These are phyloP conservation scores for Skeletonema menzelii DNA, from an alignment of 108 stramenopile genomes.

Conservation along the genomic window DNA sequence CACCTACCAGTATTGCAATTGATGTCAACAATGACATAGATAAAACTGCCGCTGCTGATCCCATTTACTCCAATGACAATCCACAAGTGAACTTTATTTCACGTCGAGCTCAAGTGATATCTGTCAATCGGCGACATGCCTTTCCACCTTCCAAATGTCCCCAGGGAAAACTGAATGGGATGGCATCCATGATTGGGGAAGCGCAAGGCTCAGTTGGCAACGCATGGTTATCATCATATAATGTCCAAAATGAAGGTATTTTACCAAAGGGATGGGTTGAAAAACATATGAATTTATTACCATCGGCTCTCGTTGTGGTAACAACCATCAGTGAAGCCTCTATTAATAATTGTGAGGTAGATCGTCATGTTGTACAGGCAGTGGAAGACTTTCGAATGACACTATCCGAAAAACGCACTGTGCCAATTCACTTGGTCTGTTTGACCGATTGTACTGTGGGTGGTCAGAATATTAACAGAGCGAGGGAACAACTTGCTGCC, in stretches of 20 bases:
- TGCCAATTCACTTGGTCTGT: slow-evolving; percentile 66
- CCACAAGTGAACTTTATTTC: slow-evolving; percentile 26
- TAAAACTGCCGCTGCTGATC: background rate
- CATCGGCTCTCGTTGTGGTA: slow-evolving; percentile 71
- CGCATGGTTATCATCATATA: slow-evolving; percentile 24
- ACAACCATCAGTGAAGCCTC: slow-evolving; percentile 32
- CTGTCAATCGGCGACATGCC: slow-evolving; percentile 58
- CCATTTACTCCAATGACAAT: slow-evolving; percentile 14
- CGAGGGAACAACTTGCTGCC: background rate
- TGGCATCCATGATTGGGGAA: slow-evolving; percentile 11
- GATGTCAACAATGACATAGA: slow-evolving; percentile 6
- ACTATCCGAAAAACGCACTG: slow-evolving; percentile 62
- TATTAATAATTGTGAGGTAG: slow-evolving; percentile 16
- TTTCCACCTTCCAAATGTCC: slow-evolving; percentile 84
- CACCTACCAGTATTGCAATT: background rate
- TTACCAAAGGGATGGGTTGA: slow-evolving; percentile 76
- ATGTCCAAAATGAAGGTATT: slow-evolving; percentile 62
- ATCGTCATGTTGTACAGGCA: slow-evolving; percentile 48
- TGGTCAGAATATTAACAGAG: background rate
- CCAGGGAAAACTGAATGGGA: slow-evolving; percentile 48
- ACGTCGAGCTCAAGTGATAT: slow-evolving; percentile 56
- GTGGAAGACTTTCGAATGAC: slow-evolving; percentile 56
- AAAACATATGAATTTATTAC: slow-evolving; percentile 73
- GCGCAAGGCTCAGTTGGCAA: slow-evolving; percentile 6
- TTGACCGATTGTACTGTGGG: slow-evolving; percentile 28